Percentiles rank a stretch among this genome's conserved stretches.
phyloP scores from a whole-genome alignment of 805 yeast species.

The Debaryomyces hansenii region DNA sequence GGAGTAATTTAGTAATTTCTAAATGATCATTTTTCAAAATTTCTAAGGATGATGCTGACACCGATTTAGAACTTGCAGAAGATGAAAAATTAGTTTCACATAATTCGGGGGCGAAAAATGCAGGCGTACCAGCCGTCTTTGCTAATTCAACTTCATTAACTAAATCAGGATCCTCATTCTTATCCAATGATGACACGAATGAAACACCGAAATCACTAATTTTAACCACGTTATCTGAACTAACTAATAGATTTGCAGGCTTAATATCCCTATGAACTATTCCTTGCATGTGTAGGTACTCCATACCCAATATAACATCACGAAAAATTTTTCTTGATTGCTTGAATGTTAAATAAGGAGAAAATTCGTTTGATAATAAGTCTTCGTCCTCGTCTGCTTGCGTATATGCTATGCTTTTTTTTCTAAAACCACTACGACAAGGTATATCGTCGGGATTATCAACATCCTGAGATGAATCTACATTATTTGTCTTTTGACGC shows the following conservation, averaged over 20 bases:
- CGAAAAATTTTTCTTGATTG: slow-evolving; percentile 73
- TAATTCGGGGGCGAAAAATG: slow-evolving; percentile 92
- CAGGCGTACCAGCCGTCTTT: slow-evolving; percentile 97
- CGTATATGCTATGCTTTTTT: slow-evolving; percentile 7
- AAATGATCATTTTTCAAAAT: slow-evolving; percentile 19
- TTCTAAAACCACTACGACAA: slow-evolving; percentile 23
- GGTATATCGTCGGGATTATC: slow-evolving; percentile 41
- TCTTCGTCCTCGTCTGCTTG: slow-evolving; percentile 18
- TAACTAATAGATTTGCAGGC: slow-evolving; percentile 84
- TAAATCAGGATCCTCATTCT: slow-evolving; percentile 43
- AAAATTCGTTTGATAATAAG: slow-evolving; percentile 24
- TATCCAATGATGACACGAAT: slow-evolving; percentile 53
- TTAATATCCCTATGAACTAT: slow-evolving; percentile 94
- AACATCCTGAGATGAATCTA: not conserved
- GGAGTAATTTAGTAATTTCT: slow-evolving; percentile 22
- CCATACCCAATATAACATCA: slow-evolving; percentile 84
- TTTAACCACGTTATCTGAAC: slow-evolving; percentile 72
- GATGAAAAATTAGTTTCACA: slow-evolving; percentile 58
- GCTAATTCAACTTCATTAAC: slow-evolving; percentile 75
- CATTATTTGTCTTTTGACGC: slow-evolving; percentile 12
- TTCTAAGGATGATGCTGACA: slow-evolving; percentile 22
- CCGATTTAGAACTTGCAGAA: slow-evolving; percentile 7
- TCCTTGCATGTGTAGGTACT: slow-evolving; percentile 86
- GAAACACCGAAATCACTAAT: slow-evolving; percentile 98
- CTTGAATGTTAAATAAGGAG: slow-evolving; percentile 65